A percentile compares a stretch with the other conserved stretches of the same genome.
phyloP scores from a whole-genome alignment of 2,329 filamentous ascomycete species.

The Harringtonia lauricola region DNA sequence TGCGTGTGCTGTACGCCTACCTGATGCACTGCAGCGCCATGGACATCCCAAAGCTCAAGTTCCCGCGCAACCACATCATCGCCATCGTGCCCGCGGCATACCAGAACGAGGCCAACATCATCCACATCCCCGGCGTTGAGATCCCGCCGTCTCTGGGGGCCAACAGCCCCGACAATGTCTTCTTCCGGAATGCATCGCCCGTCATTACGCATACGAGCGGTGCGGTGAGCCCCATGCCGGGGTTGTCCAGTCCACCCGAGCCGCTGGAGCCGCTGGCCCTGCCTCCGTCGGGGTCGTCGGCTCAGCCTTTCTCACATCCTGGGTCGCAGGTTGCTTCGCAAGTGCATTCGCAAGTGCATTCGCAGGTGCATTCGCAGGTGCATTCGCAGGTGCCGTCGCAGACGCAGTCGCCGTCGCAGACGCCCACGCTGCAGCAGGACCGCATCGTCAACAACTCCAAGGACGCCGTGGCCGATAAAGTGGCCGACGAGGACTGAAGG shows the following conservation, averaged over 20 bases:
- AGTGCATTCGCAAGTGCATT: not conserved
- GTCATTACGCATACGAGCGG: constrained; percentile 59
- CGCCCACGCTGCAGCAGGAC: constrained; percentile 24
- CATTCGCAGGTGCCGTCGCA: constrained; percentile 7
- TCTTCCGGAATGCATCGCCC: constrained; percentile 55
- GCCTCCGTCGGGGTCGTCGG: constrained; percentile 5
- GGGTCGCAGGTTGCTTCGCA: not conserved
- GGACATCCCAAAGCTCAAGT: constrained; percentile 86
- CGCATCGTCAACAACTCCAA: constrained; percentile 38
- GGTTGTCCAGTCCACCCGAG: constrained; percentile 35
- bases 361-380: constrained; percentile 4
- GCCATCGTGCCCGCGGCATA: constrained; percentile 97
- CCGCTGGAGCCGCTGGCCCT: constrained; percentile 19
- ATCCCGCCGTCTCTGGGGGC: constrained; percentile 4
- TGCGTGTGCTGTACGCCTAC: constrained; percentile 93
- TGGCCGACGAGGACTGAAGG: constrained; percentile 36
- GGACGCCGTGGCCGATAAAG: constrained; percentile 40
- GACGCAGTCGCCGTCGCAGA: constrained; percentile 2
- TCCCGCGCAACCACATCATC: constrained; percentile 94
- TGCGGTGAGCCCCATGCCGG: constrained; percentile 32
- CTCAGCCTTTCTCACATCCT: not conserved
- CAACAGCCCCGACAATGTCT: constrained; percentile 11
- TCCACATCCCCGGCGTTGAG: constrained; percentile 65
- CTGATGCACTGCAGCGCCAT: constrained; percentile 96
- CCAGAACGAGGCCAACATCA: constrained; percentile 87